phyloP scores from a whole-genome alignment of 805 yeast genomes.

The Phaffomyces antillensis region DNA sequence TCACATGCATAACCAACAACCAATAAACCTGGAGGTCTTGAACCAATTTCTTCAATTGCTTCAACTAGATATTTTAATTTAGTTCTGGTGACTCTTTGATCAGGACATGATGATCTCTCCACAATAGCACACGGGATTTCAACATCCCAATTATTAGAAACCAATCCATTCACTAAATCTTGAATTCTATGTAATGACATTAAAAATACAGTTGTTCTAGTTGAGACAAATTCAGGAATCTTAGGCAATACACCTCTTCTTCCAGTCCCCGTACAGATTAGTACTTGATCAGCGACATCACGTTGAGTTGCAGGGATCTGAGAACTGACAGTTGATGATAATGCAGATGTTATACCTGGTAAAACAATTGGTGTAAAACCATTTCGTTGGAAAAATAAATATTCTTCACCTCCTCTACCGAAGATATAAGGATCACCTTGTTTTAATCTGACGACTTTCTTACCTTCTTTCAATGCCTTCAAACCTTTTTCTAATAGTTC shows the following conservation, averaged over 20 bases:
- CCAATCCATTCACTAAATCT: constrained; percentile 42
- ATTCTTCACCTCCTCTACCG: constrained; percentile 96
- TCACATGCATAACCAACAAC: constrained; percentile 77
- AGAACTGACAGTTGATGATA: constrained; percentile 79
- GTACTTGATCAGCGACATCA: constrained; percentile 85
- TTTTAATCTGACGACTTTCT: constrained; percentile 78
- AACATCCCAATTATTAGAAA: constrained; percentile 57
- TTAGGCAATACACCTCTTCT: constrained; percentile 76
- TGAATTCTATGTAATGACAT: constrained; percentile 80
- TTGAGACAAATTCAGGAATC: constrained; percentile 62
- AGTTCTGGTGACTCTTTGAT: constrained; percentile 80
- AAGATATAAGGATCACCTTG: constrained; percentile 97
- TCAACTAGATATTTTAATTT: constrained; percentile 56
- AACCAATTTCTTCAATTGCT: constrained; percentile 71
- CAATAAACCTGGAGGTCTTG: constrained; percentile 88
- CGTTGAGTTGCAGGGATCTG: constrained; percentile 88
- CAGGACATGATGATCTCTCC: constrained; percentile 91
- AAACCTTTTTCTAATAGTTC: constrained; percentile 74
- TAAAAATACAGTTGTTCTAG: constrained; percentile 78
- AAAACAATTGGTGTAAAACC: constrained; percentile 70
- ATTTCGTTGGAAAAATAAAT: constrained; percentile 51
- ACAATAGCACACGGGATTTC: constrained; percentile 75
- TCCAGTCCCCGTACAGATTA: constrained; percentile 93
- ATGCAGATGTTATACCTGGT: constrained; percentile 86
- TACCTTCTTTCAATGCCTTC: constrained; percentile 53